Percentiles rank a stretch among this genome's conserved stretches.
Evolutionary conservation across 331 rosid genomes (phyloP).

Genomic region (Spiraea crenata): DNA sequence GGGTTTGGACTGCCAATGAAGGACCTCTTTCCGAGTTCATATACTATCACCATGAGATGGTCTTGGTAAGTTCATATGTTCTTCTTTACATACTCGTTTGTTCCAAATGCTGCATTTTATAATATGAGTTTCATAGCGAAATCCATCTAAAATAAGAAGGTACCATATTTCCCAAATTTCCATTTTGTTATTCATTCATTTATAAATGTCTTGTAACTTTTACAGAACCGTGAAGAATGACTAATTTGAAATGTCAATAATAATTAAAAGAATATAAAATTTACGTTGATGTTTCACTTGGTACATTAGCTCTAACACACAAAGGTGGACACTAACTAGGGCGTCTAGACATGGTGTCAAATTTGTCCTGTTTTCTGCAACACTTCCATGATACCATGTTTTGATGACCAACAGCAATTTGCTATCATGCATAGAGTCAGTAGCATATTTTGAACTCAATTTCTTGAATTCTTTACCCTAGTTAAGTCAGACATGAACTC

Average conservation of each 20-base stretch:
- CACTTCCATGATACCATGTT: neutral
- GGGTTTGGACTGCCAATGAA: slow-evolving; percentile 93
- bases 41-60: slow-evolving; percentile 91
- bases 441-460: neutral
- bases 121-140: no score
- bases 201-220: no score
- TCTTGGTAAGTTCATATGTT: slow-evolving; percentile 53
- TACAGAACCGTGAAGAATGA: no score
- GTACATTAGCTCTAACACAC: no score
- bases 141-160: no score
- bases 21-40: slow-evolving; percentile 88
- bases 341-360: neutral
- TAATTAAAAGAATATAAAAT: no score
- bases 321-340: no score
- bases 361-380: neutral
- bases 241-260: no score
- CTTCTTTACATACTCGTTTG: neutral
- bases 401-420: neutral
- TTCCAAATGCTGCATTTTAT: neutral
- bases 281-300: no score
- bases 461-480: neutral
- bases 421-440: no score
- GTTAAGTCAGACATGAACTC: slow-evolving; percentile 1
- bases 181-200: no score
- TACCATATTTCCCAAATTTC: no score